Conservation (phyloP, 495 filamentous ascomycete genomes). For the Polyplosphaeria fusca region DNA sequence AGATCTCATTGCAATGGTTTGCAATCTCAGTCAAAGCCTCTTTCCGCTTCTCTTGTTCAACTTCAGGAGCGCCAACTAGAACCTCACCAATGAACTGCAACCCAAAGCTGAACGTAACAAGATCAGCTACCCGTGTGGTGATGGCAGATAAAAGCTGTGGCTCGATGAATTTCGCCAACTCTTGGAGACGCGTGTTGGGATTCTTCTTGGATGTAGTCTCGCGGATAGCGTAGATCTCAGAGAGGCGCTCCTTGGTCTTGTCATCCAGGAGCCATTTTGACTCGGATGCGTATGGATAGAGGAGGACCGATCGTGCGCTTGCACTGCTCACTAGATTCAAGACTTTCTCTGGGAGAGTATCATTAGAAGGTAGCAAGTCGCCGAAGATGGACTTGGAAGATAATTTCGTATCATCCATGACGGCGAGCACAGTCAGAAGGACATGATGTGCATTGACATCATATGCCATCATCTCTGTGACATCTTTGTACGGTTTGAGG, state of each 20-base stretch:
- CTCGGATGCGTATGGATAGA: constrained; percentile 78
- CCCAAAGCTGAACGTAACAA: constrained; percentile 74
- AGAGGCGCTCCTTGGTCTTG: constrained; percentile 39
- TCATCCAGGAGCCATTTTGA: constrained; percentile 62
- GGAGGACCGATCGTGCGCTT: constrained; percentile 70
- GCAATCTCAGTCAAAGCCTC: constrained; percentile 70
- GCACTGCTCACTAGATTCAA: constrained; percentile 61
- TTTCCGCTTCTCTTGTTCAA: constrained; percentile 54
- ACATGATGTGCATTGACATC: constrained; percentile 77
- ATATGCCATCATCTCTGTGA: constrained; percentile 72
- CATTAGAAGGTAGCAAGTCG: constrained; percentile 59
- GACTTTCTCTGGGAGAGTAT: constrained; percentile 60
- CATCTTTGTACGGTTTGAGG: constrained; percentile 80
- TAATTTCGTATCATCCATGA: constrained; percentile 89
- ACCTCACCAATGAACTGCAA: constrained; percentile 83
- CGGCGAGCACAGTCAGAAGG: constrained; percentile 78
- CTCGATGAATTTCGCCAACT: constrained; percentile 68
- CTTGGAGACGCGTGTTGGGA: constrained; percentile 65
- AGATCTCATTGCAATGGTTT: constrained; percentile 61
- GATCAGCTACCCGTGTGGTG: constrained; percentile 57
- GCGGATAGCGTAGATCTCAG: constrained; percentile 56
- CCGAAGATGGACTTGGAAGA: constrained; percentile 79
- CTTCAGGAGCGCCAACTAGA: constrained; percentile 64
- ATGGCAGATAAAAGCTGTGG: constrained; percentile 68
- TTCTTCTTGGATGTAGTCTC: constrained; percentile 76